Base-by-base conservation (phyloP, 176 grass and related monocot species). In the Triticum timopheevii region DNA sequence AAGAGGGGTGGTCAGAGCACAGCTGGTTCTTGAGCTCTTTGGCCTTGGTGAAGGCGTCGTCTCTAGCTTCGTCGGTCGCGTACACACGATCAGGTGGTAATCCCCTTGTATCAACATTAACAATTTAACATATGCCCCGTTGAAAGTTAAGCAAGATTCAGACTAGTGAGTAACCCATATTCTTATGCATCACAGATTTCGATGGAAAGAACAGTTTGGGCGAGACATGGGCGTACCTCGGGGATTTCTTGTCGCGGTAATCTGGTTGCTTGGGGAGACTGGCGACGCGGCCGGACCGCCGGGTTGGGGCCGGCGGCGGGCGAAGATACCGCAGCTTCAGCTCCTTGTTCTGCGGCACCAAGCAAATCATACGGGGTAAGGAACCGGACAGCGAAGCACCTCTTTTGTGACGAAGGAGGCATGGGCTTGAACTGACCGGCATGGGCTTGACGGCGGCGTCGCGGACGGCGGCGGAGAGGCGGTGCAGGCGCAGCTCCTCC, bases 211-310 rank as follows among this genome's bases (percentile, higher is more conserved):
- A 63, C 19, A 59, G 56, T 59, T 59, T 22, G n/a, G 61, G n/a
- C 1, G 59, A 62, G 59, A 24, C 59, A 62, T 63, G n/a, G 9
- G 10, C 4, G 20, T 5, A 63, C 61, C 61, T 25, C n/a, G 20
- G 61, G 3, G 20, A 1, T n/a, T 63, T 63, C 61, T 25, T 63
- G n/a, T 25, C 3, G 22, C 67, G 83, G 75, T 95, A 93, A 45
- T 79, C 63, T 0, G 91, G 87, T 67, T 62, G 54, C n/a, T 90
- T 59, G 4, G 69, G 69, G 10, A 95, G 85, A 44, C 47, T 80
- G 10, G 93, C 86, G 13, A 98, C 69, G n/a, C 93, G 80, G 34
- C 36, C 83, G 6, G 93, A 98, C 35, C 96, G 81, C 22, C 93
- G 80, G 22, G 72, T 62, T 0, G 69, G 61, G 39, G 8, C 30